Evolutionary conservation across 352 stramenopile genomes (phyloP), one percentile per base, ranked within the genome.

Genomic region (Lagenidium sp.): DNA sequence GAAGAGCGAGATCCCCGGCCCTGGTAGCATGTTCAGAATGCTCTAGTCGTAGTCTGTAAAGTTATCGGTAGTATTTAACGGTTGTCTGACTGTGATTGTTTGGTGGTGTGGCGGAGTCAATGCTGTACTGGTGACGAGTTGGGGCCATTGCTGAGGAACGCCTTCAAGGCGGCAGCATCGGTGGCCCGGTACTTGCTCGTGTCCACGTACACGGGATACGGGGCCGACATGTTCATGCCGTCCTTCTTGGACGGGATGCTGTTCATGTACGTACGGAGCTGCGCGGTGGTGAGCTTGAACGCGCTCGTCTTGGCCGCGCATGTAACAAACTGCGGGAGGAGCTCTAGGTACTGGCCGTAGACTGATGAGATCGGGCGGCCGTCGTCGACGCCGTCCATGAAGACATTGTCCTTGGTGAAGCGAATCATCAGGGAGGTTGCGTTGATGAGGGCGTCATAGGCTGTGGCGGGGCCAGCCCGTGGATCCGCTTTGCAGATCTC

Each of bases 341-440:
- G 70, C 7, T 21, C 35, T 45, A 80, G 26, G 28, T 66, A 81
- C 16, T 41, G 55, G 12, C 45, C 52, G 50, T 54, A 47, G 22
- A 47, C 39, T 12, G 49, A 55, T 4, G 57, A n/a, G 22, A 57
- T 24, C 2, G 25, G 23, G 34, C 66, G 52, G 20, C 54, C 55
- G 20, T 56, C 25, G 54, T 76, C 63, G 26, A 62, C 41, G 38
- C 68, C 65, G 31, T 66, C 50, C 31, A 58, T 29, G 28, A 84
- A 84, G 24, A 77, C 61, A 15, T 59, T 65, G 57, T 84, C 68
- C 47, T 84, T 84, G n/a, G 63, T 84, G 58, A 84, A 84, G 22
- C 71, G 71, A 31, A 81, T 61, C 20, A 77, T 62, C 3, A 63
- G 63, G 44, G 71, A 59, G 12, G 71, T 81, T 4, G 63, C 57